A percentile compares a stretch with the other conserved stretches of the same genome.
phyloP scores from a whole-genome alignment of 176 grass and related monocot species.

The Hordeum marinum region DNA sequence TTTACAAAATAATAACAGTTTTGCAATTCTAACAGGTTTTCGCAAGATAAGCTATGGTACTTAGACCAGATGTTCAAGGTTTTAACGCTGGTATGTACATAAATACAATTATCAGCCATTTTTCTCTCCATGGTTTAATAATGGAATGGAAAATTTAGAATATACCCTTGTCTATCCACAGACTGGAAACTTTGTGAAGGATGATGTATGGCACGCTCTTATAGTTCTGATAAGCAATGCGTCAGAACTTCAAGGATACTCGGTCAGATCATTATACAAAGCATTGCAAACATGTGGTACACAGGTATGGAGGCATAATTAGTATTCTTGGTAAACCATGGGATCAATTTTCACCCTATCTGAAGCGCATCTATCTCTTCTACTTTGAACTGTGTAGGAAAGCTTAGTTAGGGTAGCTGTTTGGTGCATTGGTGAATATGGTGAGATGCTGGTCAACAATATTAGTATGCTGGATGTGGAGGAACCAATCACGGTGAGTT shows the following conservation, averaged over 20 bases:
- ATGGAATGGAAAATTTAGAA: neutral
- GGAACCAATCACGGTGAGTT: constrained; percentile 84
- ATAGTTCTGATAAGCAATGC: constrained; percentile 91
- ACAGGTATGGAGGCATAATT: constrained; percentile 53
- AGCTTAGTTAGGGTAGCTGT: constrained; percentile 92
- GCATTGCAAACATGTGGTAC: constrained; percentile 60
- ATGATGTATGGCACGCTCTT: constrained; percentile 95
- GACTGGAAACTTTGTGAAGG: constrained; percentile 90
- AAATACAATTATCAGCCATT: neutral
- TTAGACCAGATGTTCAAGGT: constrained; percentile 98
- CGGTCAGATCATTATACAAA: constrained; percentile 86
- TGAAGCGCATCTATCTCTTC: constrained; percentile 12
- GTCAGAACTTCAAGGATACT: constrained; percentile 96
- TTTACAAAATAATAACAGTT: constrained; percentile 18
- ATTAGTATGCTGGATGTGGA: constrained; percentile 65
- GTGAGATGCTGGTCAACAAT: constrained; percentile 98
- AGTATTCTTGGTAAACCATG: constrained; percentile 22
- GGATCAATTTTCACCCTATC: constrained; percentile 16
- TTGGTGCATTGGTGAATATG: constrained; percentile 98
- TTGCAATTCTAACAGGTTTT: constrained; percentile 70
- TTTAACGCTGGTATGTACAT: constrained; percentile 77
- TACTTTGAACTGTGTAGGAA: constrained; percentile 60
- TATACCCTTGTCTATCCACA: constrained; percentile 26
- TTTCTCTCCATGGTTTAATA: neutral
- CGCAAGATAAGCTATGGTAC: constrained; percentile 93